Conservation (phyloP, 768 basidiomycete species). For the Asterophora lycoperdoides region DNA sequence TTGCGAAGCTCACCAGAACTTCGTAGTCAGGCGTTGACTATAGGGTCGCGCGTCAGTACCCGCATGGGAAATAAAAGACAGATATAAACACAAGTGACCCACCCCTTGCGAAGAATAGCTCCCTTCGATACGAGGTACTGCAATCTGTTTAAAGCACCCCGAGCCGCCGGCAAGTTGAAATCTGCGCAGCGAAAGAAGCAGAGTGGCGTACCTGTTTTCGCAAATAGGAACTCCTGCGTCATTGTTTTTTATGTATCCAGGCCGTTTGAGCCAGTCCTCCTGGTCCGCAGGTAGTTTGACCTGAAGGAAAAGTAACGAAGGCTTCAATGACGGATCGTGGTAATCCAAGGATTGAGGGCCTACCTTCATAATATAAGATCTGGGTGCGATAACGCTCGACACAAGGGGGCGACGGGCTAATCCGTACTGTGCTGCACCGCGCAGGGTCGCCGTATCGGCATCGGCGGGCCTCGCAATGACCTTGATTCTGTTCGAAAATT, state of each 20-base stretch:
- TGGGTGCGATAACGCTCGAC: slow-evolving; percentile 76
- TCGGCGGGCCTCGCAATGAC: slow-evolving; percentile 83
- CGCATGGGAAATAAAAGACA: slow-evolving; percentile 15
- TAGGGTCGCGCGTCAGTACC: slow-evolving; percentile 14
- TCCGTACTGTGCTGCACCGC: slow-evolving; percentile 87
- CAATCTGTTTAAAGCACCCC: slow-evolving; percentile 42
- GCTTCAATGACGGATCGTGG: neutral
- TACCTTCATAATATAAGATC: slow-evolving; percentile 85
- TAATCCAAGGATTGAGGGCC: slow-evolving; percentile 11
- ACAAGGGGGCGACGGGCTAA: slow-evolving; percentile 72
- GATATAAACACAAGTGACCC: slow-evolving; percentile 23
- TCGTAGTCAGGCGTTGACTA: slow-evolving; percentile 81
- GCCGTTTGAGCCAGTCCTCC: slow-evolving; percentile 81
- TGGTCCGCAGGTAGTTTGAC: slow-evolving; percentile 86
- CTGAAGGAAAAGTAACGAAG: slow-evolving; percentile 29
- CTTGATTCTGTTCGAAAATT: slow-evolving; percentile 58
- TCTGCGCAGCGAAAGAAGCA: slow-evolving; percentile 14
- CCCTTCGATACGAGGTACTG: slow-evolving; percentile 88
- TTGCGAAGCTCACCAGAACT: slow-evolving; percentile 62
- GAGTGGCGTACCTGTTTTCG: slow-evolving; percentile 65
- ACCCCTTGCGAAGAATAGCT: slow-evolving; percentile 84
- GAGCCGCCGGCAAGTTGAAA: slow-evolving; percentile 25
- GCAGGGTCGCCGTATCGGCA: slow-evolving; percentile 83
- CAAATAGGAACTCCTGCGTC: slow-evolving; percentile 74
- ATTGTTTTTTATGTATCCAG: slow-evolving; percentile 78